Base-by-base conservation (phyloP, 2,329 filamentous ascomycete species). In the Penicillium aurantiogriseum region DNA sequence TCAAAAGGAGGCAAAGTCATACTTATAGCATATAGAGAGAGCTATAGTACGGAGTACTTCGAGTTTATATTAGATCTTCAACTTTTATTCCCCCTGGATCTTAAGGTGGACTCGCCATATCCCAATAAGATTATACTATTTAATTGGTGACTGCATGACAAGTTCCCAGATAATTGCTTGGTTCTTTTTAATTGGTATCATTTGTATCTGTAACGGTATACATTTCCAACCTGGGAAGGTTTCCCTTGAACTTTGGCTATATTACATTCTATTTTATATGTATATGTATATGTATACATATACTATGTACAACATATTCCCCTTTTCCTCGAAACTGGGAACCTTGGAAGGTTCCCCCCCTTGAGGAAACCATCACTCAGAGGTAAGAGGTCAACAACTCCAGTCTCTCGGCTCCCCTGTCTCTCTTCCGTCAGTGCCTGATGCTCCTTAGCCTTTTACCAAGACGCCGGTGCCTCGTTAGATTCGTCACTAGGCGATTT, bases 391-490 rank as follows among this genome's bases (percentile, higher is more conserved):
- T 51, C 15, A 52, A 42, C 39, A 47, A 48, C 51, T 50, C 54
- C 27, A 47, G 46, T 52, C n/a, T 21, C 36, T 54, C 43, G 58
- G 46, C 35, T 62, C 58, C 33, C 33, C 33, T 35, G 15, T 33
- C 44, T 47, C 54, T 62, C 35, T 33, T 17, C 27, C 2, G 31
- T 33, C 31, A 33, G 31, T 43, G 48, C 25, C 33, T 21, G 29
- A 42, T 35, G 13, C 38, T 33, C 45, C 40, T 35, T 27, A 46
- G 25, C 15, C 43, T 36, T 40, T 38, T 36, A 49, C 53, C 25
- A 50, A 47, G 50, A 47, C 42, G 9, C 43, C 45, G 39, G 40
- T 45, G 45, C 31, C 56, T 57, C 44, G 51, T 46, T 57, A 53
- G 55, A 49, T 25, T 47, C 27, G 25, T 35, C 36, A 54, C 44